phyloP scores from a whole-genome alignment of 2,329 filamentous ascomycete genomes.

The Penicillium hordei region DNA sequence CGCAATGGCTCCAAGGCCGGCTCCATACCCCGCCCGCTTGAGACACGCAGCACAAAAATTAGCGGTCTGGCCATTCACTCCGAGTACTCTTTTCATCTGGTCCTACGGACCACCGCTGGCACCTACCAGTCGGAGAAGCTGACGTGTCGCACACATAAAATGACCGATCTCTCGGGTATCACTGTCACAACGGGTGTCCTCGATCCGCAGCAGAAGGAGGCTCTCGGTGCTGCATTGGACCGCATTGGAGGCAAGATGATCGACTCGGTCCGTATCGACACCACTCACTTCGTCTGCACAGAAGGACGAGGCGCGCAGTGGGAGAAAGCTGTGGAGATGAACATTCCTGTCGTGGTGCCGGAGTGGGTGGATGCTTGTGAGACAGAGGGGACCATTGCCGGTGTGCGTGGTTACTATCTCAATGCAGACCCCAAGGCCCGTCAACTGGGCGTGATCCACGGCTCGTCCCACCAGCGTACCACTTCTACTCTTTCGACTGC shows the following conservation, averaged over 20 bases:
- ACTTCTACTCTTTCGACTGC: constrained; percentile 30
- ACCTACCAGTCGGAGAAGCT: constrained; percentile 82
- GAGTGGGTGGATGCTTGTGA: constrained; percentile 99
- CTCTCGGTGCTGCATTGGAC: constrained; percentile 71
- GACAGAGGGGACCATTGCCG: constrained; percentile 84
- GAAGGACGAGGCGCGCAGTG: constrained; percentile 85
- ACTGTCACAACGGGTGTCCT: constrained; percentile 90
- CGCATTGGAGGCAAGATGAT: constrained; percentile 90
- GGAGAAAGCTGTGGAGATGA: constrained; percentile 97
- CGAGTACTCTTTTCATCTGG: constrained; percentile 91
- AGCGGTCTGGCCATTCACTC: constrained; percentile 93
- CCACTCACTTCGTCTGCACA: constrained; percentile 96
- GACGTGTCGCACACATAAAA: constrained; percentile 89
- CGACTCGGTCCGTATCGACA: constrained; percentile 90
- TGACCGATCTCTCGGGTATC: constrained; percentile 95
- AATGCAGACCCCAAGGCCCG: constrained; percentile 73
- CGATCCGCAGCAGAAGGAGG: constrained; percentile 69
- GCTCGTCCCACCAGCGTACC: constrained; percentile 35
- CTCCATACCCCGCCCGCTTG: constrained; percentile 81
- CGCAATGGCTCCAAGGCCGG: constrained; percentile 96
- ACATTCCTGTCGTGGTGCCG: constrained; percentile 92
- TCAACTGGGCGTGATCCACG: constrained; percentile 46
- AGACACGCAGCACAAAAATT: constrained; percentile 95
- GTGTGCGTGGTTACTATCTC: constrained; percentile 93
- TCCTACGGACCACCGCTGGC: constrained; percentile 86